Evolutionary conservation across 306 rosid species (phyloP).

Genomic region (Pyrus communis): DNA sequence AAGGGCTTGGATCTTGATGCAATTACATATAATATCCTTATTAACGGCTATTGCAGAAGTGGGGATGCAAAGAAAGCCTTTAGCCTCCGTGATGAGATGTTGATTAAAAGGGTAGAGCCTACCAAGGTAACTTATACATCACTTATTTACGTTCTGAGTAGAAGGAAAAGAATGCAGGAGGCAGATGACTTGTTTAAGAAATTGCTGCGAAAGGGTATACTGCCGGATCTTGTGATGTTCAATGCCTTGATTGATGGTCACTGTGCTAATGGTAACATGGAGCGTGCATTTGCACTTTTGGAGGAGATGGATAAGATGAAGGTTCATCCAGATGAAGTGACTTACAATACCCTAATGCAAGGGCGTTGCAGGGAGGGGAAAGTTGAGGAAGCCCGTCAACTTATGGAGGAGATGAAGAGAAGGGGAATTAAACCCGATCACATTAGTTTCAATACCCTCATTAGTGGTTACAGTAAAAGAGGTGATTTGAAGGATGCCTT

Average conservation of each 20-base stretch:
- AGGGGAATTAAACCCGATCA: constrained; percentile 77
- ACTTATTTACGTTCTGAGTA: constrained; percentile 57
- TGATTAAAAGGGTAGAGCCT: constrained; percentile 42
- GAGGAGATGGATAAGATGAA: constrained; percentile 63
- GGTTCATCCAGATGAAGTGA: constrained; percentile 67
- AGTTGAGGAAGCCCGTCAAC: constrained; percentile 79
- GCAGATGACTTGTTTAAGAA: constrained; percentile 62
- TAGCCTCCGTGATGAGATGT: constrained; percentile 52
- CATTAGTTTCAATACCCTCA: constrained; percentile 75
- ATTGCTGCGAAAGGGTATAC: constrained; percentile 39
- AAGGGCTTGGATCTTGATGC: constrained; percentile 56
- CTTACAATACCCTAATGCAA: constrained; percentile 85
- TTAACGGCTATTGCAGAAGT: constrained; percentile 69
- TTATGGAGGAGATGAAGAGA: constrained; percentile 71
- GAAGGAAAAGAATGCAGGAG: constrained; percentile 55
- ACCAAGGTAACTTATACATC: constrained; percentile 70
- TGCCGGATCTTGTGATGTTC: constrained; percentile 62
- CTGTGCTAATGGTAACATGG: constrained; percentile 52
- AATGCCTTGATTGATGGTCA: constrained; percentile 84
- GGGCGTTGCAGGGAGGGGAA: constrained; percentile 72
- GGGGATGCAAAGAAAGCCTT: constrained; percentile 67
- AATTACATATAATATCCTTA: constrained; percentile 68
- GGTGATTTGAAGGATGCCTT: constrained; percentile 76
- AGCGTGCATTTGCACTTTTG: constrained; percentile 51
- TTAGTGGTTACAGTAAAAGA: constrained; percentile 74